Evolutionary conservation across 148 eudicot species (phyloP), one percentile per base, ranked within the genome.

Genomic region (Camellia japonica): DNA sequence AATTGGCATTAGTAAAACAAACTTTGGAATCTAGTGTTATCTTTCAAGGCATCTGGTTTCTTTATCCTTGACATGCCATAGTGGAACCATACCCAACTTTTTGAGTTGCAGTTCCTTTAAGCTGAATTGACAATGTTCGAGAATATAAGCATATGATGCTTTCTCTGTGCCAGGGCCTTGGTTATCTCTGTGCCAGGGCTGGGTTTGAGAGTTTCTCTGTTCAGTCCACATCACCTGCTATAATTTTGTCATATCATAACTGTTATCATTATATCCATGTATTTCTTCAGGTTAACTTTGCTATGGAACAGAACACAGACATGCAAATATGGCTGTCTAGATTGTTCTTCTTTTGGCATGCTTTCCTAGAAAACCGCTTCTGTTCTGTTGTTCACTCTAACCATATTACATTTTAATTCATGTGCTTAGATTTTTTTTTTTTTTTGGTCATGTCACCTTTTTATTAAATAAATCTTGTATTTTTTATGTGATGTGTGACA

Each of bases 401-500:
- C 18, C 4, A 61, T 43, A 10, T 9, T 60, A 44, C 49, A 62
- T 44, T 75, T 62, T 61, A 47, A 44, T n/a, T 19, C n/a, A 15
- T 19, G 19, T 66, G 3, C 49, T 75, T 42, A 15, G 42, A 11
- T 14, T 70, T 68, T 38, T 15, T 54, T 47, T 19, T 70, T 14
- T 70, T 68, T 38, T 15, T 54, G 18, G 42, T 70, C 42, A 6
- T 64, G 6, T 46, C 65, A 54, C 20, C 58, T 19, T 78, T 60
- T 42, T 60, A 10, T 64, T 69, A 30, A 8, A n/a, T 58, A 4
- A 20, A 20, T 46, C 14, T 41, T 84, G 41, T 15, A 15, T n/a
- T 41, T 52, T 47, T 20, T 47, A 1, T 63, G 2, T 73, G 63
- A 73, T 81, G 61, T 56, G 30, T 66, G 64, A 68, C 89, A 96